Evolutionary conservation across 2,329 filamentous ascomycete genomes (phyloP), one percentile per base, ranked within the genome.

Genomic region (Xylariaceae sp.): DNA sequence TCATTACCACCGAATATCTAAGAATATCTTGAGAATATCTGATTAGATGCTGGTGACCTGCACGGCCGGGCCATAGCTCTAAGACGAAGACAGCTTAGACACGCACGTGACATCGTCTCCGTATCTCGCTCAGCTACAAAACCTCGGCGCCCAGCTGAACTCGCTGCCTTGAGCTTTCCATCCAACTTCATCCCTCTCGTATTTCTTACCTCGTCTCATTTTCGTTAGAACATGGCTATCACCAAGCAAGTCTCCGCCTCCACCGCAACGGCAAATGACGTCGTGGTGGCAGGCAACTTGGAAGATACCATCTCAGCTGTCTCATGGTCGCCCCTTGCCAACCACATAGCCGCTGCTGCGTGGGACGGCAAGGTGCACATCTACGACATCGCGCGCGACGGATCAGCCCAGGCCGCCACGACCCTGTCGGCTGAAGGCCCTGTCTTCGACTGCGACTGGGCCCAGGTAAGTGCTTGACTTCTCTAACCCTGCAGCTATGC

Each of bases 361-460:
- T 61, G 58, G 58, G 58, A 61, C 33, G 48, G 52, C 19, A 55
- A 49, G 38, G 49, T 59, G 36, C 57, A 56, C 25, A 40, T 61
- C 45, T 61, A 59, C 49, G 51, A 58, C 35, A 47, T 56, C 33
- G 39, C 45, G 19, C 33, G 37, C 17, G 29, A 40, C 31, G 42
- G 39, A 13, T 39, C 39, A 30, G 49, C 51, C 31, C 39, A 34
- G 19, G 47, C 40, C 27, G 43, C 49, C 27, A 44, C 53, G 11
- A 25, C 38, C 35, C 42, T 58, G 36, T 25, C 30, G 16, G 40
- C 41, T 31, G 47, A 49, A 5, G 43, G 42, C 30, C 57, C 57
- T 10, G 35, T 58, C 21, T 39, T 61, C 37, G 50, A 52, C 34
- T 59, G 56, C 44, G 50, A 59, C 48, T 60, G 58, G 50, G 51